Base-by-base conservation (phyloP, 192 early-diverging fungal genomes). In the Backusella sp. region DNA sequence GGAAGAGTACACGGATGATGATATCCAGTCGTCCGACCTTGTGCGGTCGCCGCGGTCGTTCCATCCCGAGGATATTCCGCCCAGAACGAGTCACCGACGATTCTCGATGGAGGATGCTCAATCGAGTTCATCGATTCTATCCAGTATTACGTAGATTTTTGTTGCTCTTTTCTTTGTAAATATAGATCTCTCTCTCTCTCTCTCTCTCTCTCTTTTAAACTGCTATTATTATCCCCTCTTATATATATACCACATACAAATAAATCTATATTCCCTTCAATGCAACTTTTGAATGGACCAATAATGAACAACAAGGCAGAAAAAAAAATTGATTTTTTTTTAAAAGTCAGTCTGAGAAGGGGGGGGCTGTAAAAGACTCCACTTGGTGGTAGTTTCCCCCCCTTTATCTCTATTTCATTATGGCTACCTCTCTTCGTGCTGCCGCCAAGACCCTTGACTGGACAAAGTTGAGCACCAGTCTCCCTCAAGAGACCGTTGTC, bases 401-500 rank as follows among this genome's bases (percentile, higher is more conserved):
- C 14, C 59, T 73, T 72, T 69, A 6, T 53, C 56, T 46, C 35
- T 53, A 37, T 73, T 56, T 36, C 34, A 56, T 3, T 37, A 66
- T 44, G 39, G 78, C 84, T 41, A 76, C 87, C 72, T 82, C 87
- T 59, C 83, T 86, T 75, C 86, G 88, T 73, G 90, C 92, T 76
- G 89, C 91, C 73, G 84, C 83, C 66, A 90, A 89, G 72, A 73
- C 79, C 26, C 90, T 99, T 80, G 95, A 98, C 91, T 99, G 94
- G 94, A 82, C 92, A 73, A 92, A 92, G 78, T 82, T 99, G 79
- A 89, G 88, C 79, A 89, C 90, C 23, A 93, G 92, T 77, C 87
- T 93, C 82, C 91, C 92, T 81, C 91, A 93, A 68, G 98, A 99
- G 81, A 98, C 97, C 49, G 90, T 93, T 73, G 91, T 90, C 68